Conservation (phyloP, 2,329 filamentous ascomycete genomes). For the Beauveria australis region DNA sequence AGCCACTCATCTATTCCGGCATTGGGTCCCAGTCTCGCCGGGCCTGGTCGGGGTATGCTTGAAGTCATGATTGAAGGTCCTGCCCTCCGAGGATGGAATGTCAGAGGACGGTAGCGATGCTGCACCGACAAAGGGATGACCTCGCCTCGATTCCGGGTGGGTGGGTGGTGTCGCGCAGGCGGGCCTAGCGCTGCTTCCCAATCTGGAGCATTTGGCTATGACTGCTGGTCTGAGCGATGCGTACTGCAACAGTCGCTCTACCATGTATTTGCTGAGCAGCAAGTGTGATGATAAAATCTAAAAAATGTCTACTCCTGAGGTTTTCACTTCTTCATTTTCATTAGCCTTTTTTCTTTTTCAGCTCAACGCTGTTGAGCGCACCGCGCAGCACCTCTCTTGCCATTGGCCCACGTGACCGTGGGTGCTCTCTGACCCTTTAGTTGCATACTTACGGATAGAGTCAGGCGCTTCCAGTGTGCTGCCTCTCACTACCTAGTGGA, state of each 20-base stretch:
- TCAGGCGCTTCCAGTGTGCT: neutral
- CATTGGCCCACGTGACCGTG: neutral
- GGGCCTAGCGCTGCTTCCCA: constrained; percentile 5
- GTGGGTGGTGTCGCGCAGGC: constrained; percentile 4
- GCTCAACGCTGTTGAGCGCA: neutral
- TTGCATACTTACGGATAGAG: constrained; percentile 7
- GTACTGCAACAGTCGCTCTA: neutral
- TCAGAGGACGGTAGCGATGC: constrained; percentile 5
- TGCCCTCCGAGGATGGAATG: constrained; percentile 17
- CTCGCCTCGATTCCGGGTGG: constrained; percentile 5
- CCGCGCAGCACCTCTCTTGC: neutral
- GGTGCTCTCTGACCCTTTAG: constrained; percentile 1
- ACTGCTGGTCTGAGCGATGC: neutral
- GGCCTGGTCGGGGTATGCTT: constrained; percentile 76
- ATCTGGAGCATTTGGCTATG: neutral
- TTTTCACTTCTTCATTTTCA: neutral
- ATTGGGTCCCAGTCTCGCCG: constrained; percentile 73
- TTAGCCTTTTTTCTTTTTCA: neutral
- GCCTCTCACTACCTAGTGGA: neutral
- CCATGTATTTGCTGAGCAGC: neutral
- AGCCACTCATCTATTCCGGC: constrained; percentile 94
- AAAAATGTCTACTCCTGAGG: neutral
- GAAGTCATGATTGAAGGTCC: constrained; percentile 29
- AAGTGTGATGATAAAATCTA: neutral
- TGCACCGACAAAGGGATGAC: constrained; percentile 8